These are phyloP conservation scores for Silene vulgaris DNA, from an alignment of 179 eudicot species.

Conservation along the genomic window DNA sequence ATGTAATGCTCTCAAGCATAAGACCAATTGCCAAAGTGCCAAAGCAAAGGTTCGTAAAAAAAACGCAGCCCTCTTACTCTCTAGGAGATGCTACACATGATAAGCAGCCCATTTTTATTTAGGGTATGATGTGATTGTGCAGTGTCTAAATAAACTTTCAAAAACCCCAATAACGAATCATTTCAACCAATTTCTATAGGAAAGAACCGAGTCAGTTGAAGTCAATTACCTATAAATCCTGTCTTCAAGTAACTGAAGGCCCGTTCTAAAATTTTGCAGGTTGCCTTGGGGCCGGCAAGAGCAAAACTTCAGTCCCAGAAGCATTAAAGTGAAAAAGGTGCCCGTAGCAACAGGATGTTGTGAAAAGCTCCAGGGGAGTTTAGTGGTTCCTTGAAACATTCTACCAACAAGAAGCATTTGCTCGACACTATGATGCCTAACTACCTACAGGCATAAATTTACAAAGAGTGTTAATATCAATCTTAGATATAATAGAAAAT, in stretches of 20 bases:
- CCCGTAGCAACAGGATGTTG: constrained; percentile 92
- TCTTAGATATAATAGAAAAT: constrained; percentile 3
- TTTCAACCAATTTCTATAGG: background rate
- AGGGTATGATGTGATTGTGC: background rate
- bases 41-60: background rate
- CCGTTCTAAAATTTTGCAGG: constrained; percentile 68
- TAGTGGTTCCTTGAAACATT: constrained; percentile 91
- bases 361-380: constrained; percentile 75
- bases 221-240: constrained; percentile 67
- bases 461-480: constrained; percentile 21
- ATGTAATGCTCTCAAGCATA: constrained; percentile 11
- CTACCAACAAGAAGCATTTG: constrained; percentile 93
- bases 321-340: constrained; percentile 93
- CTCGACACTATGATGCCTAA: constrained; percentile 79
- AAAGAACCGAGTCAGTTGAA: background rate
- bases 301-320: constrained; percentile 83
- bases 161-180: background rate
- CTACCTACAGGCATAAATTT: constrained; percentile 44
- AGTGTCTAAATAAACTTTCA: background rate
- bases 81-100: background rate
- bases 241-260: constrained; percentile 96
- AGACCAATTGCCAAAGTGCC: background rate
- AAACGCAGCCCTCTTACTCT: background rate
- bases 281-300: constrained; percentile 83
- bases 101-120: background rate